phyloP scores from a whole-genome alignment of 2,329 filamentous ascomycete species.

The Monosporascus sp. region DNA sequence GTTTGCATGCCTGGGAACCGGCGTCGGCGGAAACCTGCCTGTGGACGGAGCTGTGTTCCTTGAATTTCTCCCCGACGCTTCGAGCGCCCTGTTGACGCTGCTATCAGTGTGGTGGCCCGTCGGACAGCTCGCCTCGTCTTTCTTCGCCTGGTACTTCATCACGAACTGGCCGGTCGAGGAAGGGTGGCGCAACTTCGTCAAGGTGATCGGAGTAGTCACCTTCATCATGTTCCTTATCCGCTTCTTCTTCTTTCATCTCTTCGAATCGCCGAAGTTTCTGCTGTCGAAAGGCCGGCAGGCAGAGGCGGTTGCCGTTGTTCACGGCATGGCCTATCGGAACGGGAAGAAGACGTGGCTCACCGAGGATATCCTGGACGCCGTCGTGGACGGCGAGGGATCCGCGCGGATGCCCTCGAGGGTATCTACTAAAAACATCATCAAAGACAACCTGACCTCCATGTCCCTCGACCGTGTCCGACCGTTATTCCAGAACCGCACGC shows the following conservation, averaged over 20 bases:
- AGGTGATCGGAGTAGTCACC: constrained; percentile 66
- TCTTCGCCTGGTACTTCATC: constrained; percentile 72
- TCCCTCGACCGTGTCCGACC: constrained; percentile 62
- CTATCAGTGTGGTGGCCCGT: constrained; percentile 86
- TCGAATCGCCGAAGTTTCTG: constrained; percentile 81
- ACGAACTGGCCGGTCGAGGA: constrained; percentile 61
- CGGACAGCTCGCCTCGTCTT: constrained; percentile 67
- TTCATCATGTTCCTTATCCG: constrained; percentile 73
- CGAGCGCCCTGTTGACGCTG: constrained; percentile 68
- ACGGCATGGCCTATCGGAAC: constrained; percentile 72
- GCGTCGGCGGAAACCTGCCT: constrained; percentile 70
- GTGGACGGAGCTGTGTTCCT: constrained; percentile 78
- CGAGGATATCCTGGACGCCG: constrained; percentile 57
- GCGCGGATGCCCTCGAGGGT: constrained; percentile 13
- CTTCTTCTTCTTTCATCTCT: constrained; percentile 75
- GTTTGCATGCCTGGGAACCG: constrained; percentile 58
- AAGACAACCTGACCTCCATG: constrained; percentile 58
- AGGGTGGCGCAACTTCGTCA: constrained; percentile 72
- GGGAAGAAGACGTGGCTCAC: constrained; percentile 68
- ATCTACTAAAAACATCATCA: constrained; percentile 39
- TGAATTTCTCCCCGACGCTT: constrained; percentile 73
- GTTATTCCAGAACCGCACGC: constrained; percentile 52
- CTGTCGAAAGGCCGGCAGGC: constrained; percentile 69
- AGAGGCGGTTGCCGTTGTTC: constrained; percentile 74
- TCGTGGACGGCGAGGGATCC: constrained; percentile 39